Evolutionary conservation across 495 filamentous ascomycete species (phyloP), one percentile per base, ranked within the genome.

Genomic region (Neurospora africana): DNA sequence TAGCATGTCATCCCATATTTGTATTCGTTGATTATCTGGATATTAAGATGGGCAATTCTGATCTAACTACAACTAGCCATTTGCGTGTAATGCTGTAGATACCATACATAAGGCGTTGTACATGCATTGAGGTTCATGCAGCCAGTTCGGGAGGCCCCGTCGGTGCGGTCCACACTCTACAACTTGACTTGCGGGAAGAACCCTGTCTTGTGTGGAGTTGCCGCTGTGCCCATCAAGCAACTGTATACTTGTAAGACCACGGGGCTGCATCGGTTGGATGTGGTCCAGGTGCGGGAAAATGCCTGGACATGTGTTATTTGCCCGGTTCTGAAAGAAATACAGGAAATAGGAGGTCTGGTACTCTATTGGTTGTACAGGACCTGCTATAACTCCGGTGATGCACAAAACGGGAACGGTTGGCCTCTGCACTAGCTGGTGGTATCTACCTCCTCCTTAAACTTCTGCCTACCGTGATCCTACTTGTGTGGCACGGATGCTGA

Each of bases 401-500:
- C 43, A 1, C 5, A 21, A 21, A 9, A 47, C 43, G 9, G 9
- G n/a, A 21, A 11, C n/a, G 8, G 3, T 13, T 53, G 21, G n/a
- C 44, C 21, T 53, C 10, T 53, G 21, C 10, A 53, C 10, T 1
- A 13, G 44, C n/a, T n/a, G n/a, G n/a, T n/a, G n/a, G n/a, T n/a
- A n/a, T 21, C 43, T 9, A 4, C 9, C 43, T 47, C 43, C n/a
- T 21, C 43, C 43, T 47, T 5, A 47, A 3, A 43, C 19, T 43
- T 43, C 7, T 43, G 19, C 19, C 17, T 8, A 43, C 77, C 86
- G n/a, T 81, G 76, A 19, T 80, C 82, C 37, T 83, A 82, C 1
- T 83, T 89, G 82, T 96, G 93, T 4, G 94, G 93, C 17, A 88
- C 89, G 33, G 93, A 94, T 5, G 89, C 92, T 33, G 90, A 85